These are phyloP conservation scores for Elongisporangium undulatum DNA, from an alignment of 352 stramenopile genomes.

Conservation along the genomic window DNA sequence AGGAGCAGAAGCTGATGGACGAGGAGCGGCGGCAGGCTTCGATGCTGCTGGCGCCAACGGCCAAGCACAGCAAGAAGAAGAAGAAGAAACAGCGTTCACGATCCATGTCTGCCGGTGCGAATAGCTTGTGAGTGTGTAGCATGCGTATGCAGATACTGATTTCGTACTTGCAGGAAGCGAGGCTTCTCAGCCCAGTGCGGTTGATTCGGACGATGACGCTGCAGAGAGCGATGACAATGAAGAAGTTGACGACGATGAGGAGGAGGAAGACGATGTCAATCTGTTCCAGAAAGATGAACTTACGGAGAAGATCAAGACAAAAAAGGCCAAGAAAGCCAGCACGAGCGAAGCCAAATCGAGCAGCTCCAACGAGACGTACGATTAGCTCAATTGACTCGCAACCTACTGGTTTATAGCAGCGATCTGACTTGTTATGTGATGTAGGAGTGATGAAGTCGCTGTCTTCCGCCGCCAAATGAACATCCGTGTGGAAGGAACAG, in stretches of 20 bases:
- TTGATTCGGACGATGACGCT: constrained; percentile 7
- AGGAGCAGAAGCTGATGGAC: constrained; percentile 63
- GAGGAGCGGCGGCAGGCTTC: constrained; percentile 69
- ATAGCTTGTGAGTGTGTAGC: background rate
- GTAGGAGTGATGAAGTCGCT: constrained; percentile 40
- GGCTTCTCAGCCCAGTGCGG: background rate
- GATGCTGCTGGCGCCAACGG: constrained; percentile 47
- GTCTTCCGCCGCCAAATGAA: constrained; percentile 75
- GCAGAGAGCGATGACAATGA: constrained; percentile 22
- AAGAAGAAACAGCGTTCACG: constrained; percentile 38
- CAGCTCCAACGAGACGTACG: constrained; percentile 27
- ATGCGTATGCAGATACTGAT: background rate
- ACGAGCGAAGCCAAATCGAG: constrained; percentile 17
- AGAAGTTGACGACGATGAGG: constrained; percentile 8
- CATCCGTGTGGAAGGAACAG: constrained; percentile 69
- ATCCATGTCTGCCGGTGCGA: constrained; percentile 1
- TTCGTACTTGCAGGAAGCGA: constrained; percentile 11
- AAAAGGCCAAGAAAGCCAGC: constrained; percentile 21
- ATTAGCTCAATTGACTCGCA: background rate
- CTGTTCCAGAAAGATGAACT: constrained; percentile 45
- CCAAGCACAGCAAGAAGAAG: constrained; percentile 34
- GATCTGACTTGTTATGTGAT: background rate
- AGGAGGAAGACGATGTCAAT: constrained; percentile 30
- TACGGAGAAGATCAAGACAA: constrained; percentile 12
- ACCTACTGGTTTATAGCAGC: too few relatives aligned